These are phyloP conservation scores for Chrysosporium keratinophilum DNA, from an alignment of 2,329 filamentous ascomycete genomes.

Conservation along the genomic window DNA sequence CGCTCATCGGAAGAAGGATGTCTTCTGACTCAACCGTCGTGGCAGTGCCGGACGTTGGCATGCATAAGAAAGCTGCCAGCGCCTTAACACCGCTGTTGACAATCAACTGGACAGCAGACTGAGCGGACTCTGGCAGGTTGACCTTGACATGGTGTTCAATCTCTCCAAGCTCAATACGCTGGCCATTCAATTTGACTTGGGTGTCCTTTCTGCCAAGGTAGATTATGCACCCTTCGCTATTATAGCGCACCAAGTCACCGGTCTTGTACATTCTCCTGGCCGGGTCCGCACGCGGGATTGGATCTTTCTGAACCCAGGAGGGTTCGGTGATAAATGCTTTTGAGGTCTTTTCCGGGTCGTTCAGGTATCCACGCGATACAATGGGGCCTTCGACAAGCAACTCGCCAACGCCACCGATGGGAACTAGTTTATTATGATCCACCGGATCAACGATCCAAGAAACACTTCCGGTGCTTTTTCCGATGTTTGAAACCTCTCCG, in stretches of 20 bases:
- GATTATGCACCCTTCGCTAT: conserved; percentile 59
- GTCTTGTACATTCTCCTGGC: conserved; percentile 53
- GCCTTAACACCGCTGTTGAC: conserved; percentile 75
- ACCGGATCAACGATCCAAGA: conserved; percentile 35
- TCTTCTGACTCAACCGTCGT: conserved; percentile 19
- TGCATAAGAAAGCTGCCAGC: conserved; percentile 38
- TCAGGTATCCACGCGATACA: conserved; percentile 27
- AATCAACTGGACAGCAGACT: conserved; percentile 67
- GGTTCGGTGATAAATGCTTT: conserved; percentile 16
- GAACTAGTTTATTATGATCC: conserved; percentile 27
- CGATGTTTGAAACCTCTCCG: conserved; percentile 15
- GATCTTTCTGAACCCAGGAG: conserved; percentile 10
- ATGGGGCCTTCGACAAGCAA: conserved; percentile 31
- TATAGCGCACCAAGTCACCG: conserved; percentile 73
- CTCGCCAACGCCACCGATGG: conserved; percentile 30
- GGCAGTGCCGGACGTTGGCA: conserved; percentile 38
- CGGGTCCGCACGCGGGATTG: conserved; percentile 3
- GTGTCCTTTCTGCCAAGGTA: conserved; percentile 74
- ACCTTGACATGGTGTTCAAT: conserved; percentile 73
- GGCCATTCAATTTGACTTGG: conserved; percentile 92
- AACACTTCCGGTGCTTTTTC: conserved; percentile 14
- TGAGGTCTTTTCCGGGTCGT: conserved; percentile 15
- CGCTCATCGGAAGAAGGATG: conserved; percentile 31
- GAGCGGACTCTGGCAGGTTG: conserved; percentile 44
- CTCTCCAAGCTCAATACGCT: conserved; percentile 87